Evolutionary conservation across 495 filamentous ascomycete species (phyloP), one percentile per base, ranked within the genome.

Genomic region (Penicillium pancosmium): DNA sequence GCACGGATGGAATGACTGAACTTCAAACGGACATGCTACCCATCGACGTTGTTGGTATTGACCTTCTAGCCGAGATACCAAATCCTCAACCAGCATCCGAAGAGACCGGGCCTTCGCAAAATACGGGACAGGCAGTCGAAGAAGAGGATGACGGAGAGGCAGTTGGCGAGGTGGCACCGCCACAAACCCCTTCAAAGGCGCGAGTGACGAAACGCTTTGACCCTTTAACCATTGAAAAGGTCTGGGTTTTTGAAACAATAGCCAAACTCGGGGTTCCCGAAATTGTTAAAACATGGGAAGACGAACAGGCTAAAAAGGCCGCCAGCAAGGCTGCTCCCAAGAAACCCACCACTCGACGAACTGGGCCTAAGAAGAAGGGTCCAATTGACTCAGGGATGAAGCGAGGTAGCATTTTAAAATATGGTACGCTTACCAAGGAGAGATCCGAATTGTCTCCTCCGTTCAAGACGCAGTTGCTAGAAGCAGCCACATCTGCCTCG

Each of bases 1-100:
- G 81, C 47, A 93, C 88, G 0, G 95, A 94, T 64, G 86, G 82
- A 10, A 80, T 84, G 2, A 81, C 84, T 3, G 93, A 98, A 61
- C 62, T 96, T 6, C 87, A 93, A 15, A 66, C 97, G 47, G 86
- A 88, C 9, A 95, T 88, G 62, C 75, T 87, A 21, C 95, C 94
- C 0, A 79, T 82, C 2, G 84, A 91, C 33, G 79, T 98, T 35
- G 90, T 97, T 23, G 82, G 84, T 4, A 74, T 97, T 49, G 86
- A 97, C 65, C 77, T 96, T 8, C 78, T 81, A 38, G 76, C 78
- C 0, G 91, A 93, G 62, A 82, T 84, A 31, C 83, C 88, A 38
- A 87, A 87, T 52, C 66, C 86, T 76, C 44, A 74, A 76, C 13
- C 66, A 2, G 64, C 62, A 21, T 56, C 65, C 74, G 82, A 36